Base-by-base conservation (phyloP, 495 filamentous ascomycete species). In the Penicillium parvum region DNA sequence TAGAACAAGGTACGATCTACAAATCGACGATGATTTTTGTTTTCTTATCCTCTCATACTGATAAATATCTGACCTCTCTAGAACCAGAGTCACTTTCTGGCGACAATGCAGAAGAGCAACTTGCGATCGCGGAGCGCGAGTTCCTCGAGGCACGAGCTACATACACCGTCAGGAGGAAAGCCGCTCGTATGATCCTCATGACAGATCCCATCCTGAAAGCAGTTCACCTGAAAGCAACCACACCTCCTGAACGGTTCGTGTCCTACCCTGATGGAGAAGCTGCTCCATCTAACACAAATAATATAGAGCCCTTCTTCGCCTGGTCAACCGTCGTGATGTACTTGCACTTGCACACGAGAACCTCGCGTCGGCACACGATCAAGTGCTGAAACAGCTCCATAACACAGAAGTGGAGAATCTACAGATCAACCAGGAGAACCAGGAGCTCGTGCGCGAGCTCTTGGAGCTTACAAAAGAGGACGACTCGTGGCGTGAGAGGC, bases 171-270 rank as follows among this genome's bases (percentile, higher is more conserved):
- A 78, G 77, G 41, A 79, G 79, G 51, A 78, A 76, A 47, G 76
- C 86, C n/a, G 63, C 84, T 9, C 76, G 79, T 35, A 81, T 70
- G 37, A 77, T 85, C 18, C 63, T 90, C 45, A 76, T 77, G 49
- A 78, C 80, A 16, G 82, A 86, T 53, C 86, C 87, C 7, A 81
- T 81, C 34, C 64, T 94, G 37, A 88, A 86, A 55, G 83, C 87
- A 1, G 76, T 89, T 37, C 85, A 90, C 57, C 66, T 79, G 35
- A 84, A 81, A 33, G 79, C 75, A 3, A 74, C 77, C n/a, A 79
- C 77, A 3, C 74, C 75, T 32, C 66, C 79, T 47, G 85, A 90
- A 63, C 74, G 82, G 86, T 88, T 75, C 19, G 47, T 47, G 7
- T 17, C 7, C 30, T 8, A 32, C 37, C 19, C 25, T 17, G 26